A percentile compares a stretch with the other conserved stretches of the same genome.
These are phyloP conservation scores for Incumbomyces delicatus DNA, from an alignment of 2,329 filamentous ascomycete genomes.

Conservation along the genomic window DNA sequence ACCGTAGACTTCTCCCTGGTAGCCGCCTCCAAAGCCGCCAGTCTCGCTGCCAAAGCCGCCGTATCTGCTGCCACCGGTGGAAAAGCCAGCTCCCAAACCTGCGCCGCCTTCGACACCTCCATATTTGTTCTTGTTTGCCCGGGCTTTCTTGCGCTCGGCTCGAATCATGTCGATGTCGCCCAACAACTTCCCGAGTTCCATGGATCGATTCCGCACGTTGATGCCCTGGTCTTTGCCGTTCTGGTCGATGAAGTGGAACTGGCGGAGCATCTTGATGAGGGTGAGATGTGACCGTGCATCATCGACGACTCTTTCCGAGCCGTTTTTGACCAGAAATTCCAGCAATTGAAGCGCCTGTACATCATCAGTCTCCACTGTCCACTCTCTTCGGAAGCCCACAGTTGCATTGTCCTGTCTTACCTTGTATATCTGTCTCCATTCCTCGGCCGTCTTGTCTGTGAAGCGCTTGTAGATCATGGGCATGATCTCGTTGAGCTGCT, in stretches of 20 bases:
- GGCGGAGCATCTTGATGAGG: constrained; percentile 92
- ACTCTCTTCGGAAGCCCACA: not conserved
- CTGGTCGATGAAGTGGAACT: constrained; percentile 92
- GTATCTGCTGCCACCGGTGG: constrained; percentile 56
- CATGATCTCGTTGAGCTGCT: constrained; percentile 98
- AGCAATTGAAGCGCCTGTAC: constrained; percentile 69
- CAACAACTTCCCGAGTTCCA: constrained; percentile 89
- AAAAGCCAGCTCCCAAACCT: constrained; percentile 47
- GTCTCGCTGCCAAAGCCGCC: constrained; percentile 85
- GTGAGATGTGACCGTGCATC: constrained; percentile 92
- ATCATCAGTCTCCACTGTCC: not conserved
- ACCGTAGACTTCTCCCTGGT: constrained; percentile 74
- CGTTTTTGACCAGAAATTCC: constrained; percentile 96
- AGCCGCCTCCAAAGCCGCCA: constrained; percentile 45
- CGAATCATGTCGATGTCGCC: constrained; percentile 55
- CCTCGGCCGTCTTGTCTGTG: constrained; percentile 94
- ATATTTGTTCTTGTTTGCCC: constrained; percentile 86
- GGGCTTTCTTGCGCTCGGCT: constrained; percentile 72
- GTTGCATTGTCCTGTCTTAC: constrained; percentile 31
- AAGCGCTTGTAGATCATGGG: constrained; percentile 99
- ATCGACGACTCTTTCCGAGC: constrained; percentile 93
- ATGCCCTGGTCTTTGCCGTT: constrained; percentile 98
- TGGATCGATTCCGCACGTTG: constrained; percentile 92
- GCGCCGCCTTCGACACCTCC: constrained; percentile 81
- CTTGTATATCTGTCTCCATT: constrained; percentile 99